Conservation (phyloP, 176 grass and related monocot species). For the Oryza meyeriana region DNA sequence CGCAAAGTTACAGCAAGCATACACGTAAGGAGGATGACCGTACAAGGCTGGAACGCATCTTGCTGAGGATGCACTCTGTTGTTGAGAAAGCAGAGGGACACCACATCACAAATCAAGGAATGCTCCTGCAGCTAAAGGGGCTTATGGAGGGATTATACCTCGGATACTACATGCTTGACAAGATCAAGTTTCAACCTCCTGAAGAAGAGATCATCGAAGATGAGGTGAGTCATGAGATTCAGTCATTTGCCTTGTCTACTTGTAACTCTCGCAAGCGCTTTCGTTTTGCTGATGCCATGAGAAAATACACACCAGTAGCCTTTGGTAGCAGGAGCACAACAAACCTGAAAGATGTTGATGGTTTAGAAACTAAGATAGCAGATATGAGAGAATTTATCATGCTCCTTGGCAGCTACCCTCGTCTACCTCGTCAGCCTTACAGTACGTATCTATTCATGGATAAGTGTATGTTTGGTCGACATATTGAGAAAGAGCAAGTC, state of each 20-base stretch:
- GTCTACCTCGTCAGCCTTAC: constrained; percentile 7
- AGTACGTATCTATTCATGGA: constrained; percentile 28
- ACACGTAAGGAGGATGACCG: background rate
- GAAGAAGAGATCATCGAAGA: background rate
- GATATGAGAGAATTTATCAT: constrained; percentile 34
- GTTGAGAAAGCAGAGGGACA: constrained; percentile 26
- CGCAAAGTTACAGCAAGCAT: background rate
- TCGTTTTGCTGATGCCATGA: background rate
- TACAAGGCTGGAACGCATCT: constrained; percentile 10
- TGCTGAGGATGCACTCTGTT: constrained; percentile 26
- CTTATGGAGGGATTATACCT: constrained; percentile 14
- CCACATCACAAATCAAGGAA: constrained; percentile 14
- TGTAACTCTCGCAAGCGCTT: constrained; percentile 10
- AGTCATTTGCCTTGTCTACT: background rate
- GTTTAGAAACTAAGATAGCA: constrained; percentile 19
- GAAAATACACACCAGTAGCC: background rate
- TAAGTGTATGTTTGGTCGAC: constrained; percentile 40
- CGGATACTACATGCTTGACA: constrained; percentile 27
- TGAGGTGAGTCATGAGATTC: constrained; percentile 14
- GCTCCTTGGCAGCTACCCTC: constrained; percentile 30
- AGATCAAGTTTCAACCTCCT: background rate
- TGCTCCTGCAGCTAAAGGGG: constrained; percentile 31
- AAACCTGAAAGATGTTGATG: constrained; percentile 5
- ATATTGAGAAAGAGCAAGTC: constrained; percentile 28
- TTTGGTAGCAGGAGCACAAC: background rate